Conservation (phyloP, 495 filamentous ascomycete genomes). For the Umbilicaria muhlenbergii region DNA sequence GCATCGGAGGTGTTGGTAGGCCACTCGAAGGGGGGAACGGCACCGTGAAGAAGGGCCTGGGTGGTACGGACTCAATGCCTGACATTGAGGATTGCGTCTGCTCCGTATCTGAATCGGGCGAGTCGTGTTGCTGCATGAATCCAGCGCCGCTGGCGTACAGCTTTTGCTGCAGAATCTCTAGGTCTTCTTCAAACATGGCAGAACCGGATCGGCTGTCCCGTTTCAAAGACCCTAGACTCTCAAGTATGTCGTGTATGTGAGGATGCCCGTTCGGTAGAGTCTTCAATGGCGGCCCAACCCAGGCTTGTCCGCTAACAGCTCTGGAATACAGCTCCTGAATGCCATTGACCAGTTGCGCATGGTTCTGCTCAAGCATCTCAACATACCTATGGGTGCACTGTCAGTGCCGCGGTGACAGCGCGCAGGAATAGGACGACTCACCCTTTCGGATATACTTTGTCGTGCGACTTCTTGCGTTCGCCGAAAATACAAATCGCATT, state of each 20-base stretch:
- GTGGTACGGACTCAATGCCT: too few species aligned
- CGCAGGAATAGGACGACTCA: conserved; percentile 20
- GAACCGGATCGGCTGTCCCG: conserved; percentile 23
- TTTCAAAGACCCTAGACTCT: conserved; percentile 39
- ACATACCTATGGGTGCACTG: conserved; percentile 32
- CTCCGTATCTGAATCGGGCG: too few species aligned
- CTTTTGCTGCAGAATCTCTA: conserved; percentile 35
- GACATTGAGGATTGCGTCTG: too few species aligned
- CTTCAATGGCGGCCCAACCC: conserved; percentile 37
- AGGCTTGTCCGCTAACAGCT: conserved; percentile 30
- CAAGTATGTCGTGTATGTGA: conserved; percentile 50
- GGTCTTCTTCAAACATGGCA: conserved; percentile 44
- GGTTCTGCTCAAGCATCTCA: conserved; percentile 59
- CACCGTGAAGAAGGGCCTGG: too few species aligned
- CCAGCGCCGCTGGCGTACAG: conserved; percentile 33
- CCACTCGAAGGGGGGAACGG: too few species aligned
- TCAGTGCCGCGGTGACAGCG: neutral
- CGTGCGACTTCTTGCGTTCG: conserved; percentile 44
- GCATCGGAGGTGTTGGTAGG: too few species aligned
- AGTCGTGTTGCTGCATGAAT: conserved; percentile 32
- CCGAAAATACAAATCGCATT: conserved; percentile 48
- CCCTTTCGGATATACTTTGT: conserved; percentile 50
- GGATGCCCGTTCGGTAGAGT: conserved; percentile 40
- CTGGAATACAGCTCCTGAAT: conserved; percentile 46
- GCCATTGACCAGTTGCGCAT: conserved; percentile 43